phyloP scores from a whole-genome alignment of 2,329 filamentous ascomycete genomes.

The Stromatinia cepivora region DNA sequence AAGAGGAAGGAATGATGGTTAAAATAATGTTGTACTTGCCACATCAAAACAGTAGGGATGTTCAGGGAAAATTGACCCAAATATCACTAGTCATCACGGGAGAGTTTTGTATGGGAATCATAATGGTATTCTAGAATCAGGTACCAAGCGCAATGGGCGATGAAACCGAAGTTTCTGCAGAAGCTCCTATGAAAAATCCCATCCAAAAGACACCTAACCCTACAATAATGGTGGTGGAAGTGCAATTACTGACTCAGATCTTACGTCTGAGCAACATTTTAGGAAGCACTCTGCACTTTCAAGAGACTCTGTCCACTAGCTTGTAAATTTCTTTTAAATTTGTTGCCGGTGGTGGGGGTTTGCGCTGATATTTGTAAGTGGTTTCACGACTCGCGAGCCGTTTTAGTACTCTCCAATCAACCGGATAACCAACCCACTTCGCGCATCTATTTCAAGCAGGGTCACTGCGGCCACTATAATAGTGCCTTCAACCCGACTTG shows the following conservation, averaged over 20 bases:
- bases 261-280: conserved; percentile 12
- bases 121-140: conserved; percentile 4
- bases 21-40: background rate
- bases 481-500: background rate
- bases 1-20: background rate
- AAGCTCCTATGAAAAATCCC: background rate
- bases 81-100: conserved; percentile 2
- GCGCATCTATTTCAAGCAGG: background rate
- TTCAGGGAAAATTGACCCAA: background rate
- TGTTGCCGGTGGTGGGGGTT: background rate
- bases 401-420: background rate
- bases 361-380: background rate
- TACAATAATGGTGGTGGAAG: background rate
- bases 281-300: conserved; percentile 3
- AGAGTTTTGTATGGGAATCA: background rate
- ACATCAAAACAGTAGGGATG: background rate
- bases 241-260: background rate
- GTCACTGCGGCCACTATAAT: conserved; percentile 17
- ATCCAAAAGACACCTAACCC: background rate
- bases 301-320: background rate
- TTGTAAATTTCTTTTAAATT: background rate
- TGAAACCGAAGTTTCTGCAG: background rate
- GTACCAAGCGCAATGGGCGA: conserved; percentile 2
- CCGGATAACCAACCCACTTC: conserved; percentile 6
- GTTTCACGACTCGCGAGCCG: background rate